A percentile compares a stretch with the other conserved stretches of the same genome.
These are phyloP conservation scores for Tricholoma sp. DNA, from an alignment of 768 basidiomycete genomes.

Conservation along the genomic window DNA sequence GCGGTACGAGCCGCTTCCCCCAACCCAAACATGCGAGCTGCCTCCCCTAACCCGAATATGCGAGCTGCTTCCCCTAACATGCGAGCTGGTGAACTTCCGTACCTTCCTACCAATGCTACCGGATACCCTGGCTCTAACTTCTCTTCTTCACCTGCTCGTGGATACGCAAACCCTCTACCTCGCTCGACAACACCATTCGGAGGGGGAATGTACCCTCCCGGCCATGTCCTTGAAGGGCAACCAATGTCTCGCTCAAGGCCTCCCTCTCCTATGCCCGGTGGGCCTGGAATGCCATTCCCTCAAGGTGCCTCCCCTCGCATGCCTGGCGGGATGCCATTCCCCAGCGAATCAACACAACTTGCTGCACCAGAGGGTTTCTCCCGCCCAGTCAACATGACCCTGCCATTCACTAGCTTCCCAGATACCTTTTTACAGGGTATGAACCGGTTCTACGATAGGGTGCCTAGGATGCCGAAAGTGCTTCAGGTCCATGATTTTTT, in stretches of 20 bases:
- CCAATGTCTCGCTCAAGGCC: conserved; percentile 42
- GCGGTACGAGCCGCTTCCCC: conserved; percentile 18
- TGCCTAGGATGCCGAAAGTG: conserved; percentile 69
- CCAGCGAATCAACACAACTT: conserved; percentile 38
- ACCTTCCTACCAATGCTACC: conserved; percentile 12
- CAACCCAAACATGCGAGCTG: conserved; percentile 30
- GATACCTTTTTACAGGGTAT: conserved; percentile 70
- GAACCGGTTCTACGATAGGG: conserved; percentile 63
- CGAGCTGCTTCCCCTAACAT: conserved; percentile 13
- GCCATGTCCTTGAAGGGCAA: conserved; percentile 54
- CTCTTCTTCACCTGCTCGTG: conserved; percentile 31
- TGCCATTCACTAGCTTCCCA: conserved; percentile 65
- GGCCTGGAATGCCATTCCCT: conserved; percentile 12
- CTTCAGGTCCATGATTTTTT: conserved; percentile 74
- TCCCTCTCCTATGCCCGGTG: conserved; percentile 49
- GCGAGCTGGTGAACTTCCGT: conserved; percentile 5
- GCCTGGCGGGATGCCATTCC: conserved; percentile 19
- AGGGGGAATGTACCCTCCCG: conserved; percentile 45
- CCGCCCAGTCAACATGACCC: conserved; percentile 63
- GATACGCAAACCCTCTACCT: conserved; percentile 27
- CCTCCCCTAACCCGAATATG: conserved; percentile 27
- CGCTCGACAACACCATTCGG: conserved; percentile 40
- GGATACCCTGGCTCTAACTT: conserved; percentile 31
- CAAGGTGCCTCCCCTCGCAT: conserved; percentile 30
- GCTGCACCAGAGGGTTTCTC: conserved; percentile 68